Evolutionary conservation across 1,284 basidiomycete genomes (phyloP), one percentile per base, ranked within the genome.

Genomic region (Melampsora medusae): DNA sequence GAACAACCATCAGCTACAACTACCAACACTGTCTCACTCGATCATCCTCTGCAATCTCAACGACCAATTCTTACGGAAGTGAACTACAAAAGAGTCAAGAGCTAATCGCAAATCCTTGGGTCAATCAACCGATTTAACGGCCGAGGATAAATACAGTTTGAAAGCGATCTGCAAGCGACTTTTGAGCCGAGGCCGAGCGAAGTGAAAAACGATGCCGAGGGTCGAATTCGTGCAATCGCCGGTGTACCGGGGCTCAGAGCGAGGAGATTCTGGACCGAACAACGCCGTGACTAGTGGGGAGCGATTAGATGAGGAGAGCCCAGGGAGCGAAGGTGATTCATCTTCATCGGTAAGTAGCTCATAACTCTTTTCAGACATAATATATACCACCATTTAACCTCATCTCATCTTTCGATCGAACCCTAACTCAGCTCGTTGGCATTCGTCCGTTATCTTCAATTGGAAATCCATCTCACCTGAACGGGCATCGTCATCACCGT

Each of bases 241-340:
- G 28, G 56, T 59, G 56, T 22, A 59, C 25, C 56, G 56, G 56
- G 56, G 56, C 28, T 25, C 22, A 59, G 56, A 59, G 56, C 56
- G 4, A 59, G 42, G 42, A 14, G 42, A 46, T 46, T 2, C 42
- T 46, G 42, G 42, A 46, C 42, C 42, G 42, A 46, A 46, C 16
- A 46, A 46, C 42, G 42, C 42, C 42, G 42, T 16, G 42, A 46
- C 42, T 46, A 46, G 42, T 46, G 56, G 14, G 16, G 53, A 6
- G 22, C 22, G 25, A 7, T 22, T 22, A 59, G 56, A 59, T 22
- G 56, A 59, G 28, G 56, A 31, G 28, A 59, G 56, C 56, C 28
- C 56, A 59, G 56, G 56, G 28, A 59, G 56, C 19, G 22, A 59
- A 31, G 22, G 56, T 25, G 56, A 31, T 16, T 25, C 22, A 14